Base-by-base conservation (phyloP, 2,329 filamentous ascomycete genomes). In the Colletotrichum orchidophilum region DNA sequence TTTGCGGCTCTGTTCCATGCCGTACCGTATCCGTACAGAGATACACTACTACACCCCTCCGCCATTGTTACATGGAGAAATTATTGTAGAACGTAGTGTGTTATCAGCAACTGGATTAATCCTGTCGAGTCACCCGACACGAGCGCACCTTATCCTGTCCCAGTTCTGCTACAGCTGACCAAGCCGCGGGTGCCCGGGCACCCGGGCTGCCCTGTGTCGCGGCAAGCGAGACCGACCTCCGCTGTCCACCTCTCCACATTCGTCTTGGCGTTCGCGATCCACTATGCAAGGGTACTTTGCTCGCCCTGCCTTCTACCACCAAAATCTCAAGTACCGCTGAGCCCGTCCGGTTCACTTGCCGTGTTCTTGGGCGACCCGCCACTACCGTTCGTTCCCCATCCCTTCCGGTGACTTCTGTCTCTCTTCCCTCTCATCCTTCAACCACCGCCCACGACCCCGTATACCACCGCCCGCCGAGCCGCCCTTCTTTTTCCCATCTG, bases 321-420 rank as follows among this genome's bases (percentile, higher is more conserved):
- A 33, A 33, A 3, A 6, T 11, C 24, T 3, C 9, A 50, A 24
- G 63, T 67, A 50, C 67, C 58, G 26, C 49, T 52, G 15, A 53
- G 21, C 18, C 11, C 61, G 26, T n/a, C 31, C 64, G 27, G 64
- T 50, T 35, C 60, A 53, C 58, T 29, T 49, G n/a, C 60, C 60
- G 21, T 63, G n/a, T 24, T 24, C 53, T 31, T 42, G 29, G 33
- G 21, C 27, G 49, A 18, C 61, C 33, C 64, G 64, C 64, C 64
- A 63, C 64, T 59, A 62, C 58, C 68, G 63, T 59, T 71, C 64
- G 18, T n/a, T 46, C 39, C 39, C 58, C 58, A 60, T 68, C 35
- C 64, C 59, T 68, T 71, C 69, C 65, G 57, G 53, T 61, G 26
- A 39, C 58, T 63, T 63, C 69, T 68, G 69, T 71, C 64, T 69